Percentiles rank a stretch among this genome's conserved stretches.
Evolutionary conservation across 2,329 filamentous ascomycete species (phyloP).

Genomic region (Sodiomyces alkalinus): DNA sequence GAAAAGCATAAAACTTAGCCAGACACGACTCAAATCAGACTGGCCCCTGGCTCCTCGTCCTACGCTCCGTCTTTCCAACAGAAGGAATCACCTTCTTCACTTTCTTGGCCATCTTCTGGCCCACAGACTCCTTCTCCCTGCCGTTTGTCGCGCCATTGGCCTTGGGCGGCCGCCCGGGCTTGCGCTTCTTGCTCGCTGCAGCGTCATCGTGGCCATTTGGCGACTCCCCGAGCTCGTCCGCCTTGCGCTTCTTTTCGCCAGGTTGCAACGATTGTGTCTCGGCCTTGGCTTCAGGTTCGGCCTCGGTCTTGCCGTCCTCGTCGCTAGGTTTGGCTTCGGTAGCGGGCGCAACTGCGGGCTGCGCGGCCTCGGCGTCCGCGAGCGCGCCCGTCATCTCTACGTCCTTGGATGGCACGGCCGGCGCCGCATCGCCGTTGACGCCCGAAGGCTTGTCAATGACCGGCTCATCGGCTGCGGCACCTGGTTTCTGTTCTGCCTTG

Average conservation of each 20-base stretch:
- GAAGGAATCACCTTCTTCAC: slow-evolving; percentile 18
- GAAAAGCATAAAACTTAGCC: no score
- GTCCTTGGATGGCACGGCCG: slow-evolving; percentile 6
- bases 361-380: slow-evolving; percentile 10
- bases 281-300: slow-evolving; percentile 3
- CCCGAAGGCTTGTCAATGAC: slow-evolving; percentile 14
- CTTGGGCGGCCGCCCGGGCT: slow-evolving; percentile 6
- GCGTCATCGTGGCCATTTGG: slow-evolving; percentile 11
- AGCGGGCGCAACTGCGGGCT: slow-evolving; percentile 4
- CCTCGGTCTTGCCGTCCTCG: slow-evolving; percentile 4
- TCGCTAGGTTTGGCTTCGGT: slow-evolving; percentile 5
- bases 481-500: no score
- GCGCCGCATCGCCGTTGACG: slow-evolving; percentile 4
- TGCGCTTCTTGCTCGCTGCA: slow-evolving; percentile 10
- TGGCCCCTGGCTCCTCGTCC: slow-evolving; percentile 27
- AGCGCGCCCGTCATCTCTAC: slow-evolving; percentile 9
- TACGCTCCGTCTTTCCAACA: slow-evolving; percentile 22
- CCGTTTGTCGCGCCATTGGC: slow-evolving; percentile 2
- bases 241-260: slow-evolving; percentile 24
- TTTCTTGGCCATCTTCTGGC: slow-evolving; percentile 14
- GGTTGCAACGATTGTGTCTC: slow-evolving; percentile 10
- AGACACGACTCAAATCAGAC: background rate
- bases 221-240: slow-evolving; percentile 16
- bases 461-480: slow-evolving; percentile 13
- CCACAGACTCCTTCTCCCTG: slow-evolving; percentile 5